A percentile compares a stretch with the other conserved stretches of the same genome.
Evolutionary conservation across 2,329 filamentous ascomycete genomes (phyloP).

Genomic region (Botrytis sinoallii): DNA sequence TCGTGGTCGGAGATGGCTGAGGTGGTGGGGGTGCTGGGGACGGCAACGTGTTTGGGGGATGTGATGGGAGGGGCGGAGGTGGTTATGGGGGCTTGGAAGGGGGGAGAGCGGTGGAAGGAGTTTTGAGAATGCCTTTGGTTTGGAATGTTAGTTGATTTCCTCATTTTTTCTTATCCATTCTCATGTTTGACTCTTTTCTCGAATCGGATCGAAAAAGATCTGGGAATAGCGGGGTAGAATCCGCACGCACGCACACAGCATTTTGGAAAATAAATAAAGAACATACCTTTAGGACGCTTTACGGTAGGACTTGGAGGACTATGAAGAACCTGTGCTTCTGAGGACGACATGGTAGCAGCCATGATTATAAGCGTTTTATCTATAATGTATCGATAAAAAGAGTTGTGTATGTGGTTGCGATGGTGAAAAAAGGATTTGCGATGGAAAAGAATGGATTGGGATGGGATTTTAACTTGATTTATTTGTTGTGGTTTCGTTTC

Average conservation of each 20-base stretch:
- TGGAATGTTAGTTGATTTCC: constrained; percentile 5
- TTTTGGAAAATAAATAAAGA: not conserved
- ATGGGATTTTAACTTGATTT: not conserved
- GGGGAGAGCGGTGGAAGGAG: constrained; percentile 62
- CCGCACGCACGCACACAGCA: constrained; percentile 1
- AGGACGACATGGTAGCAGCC: constrained; percentile 30
- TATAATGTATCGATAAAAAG: not conserved
- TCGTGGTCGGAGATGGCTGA: constrained; percentile 41
- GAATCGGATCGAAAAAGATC: not conserved
- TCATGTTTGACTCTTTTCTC: not conserved
- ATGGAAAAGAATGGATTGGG: too few species aligned
- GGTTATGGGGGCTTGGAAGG: constrained; percentile 41
- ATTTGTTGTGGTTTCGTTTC: not conserved
- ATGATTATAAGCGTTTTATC: not conserved
- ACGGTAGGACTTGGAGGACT: constrained; percentile 36
- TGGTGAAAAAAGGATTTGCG: not conserved
- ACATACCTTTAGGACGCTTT: constrained; percentile 40
- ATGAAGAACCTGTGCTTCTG: constrained; percentile 32
- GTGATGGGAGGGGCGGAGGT: constrained; percentile 44
- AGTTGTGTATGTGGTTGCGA: not conserved
- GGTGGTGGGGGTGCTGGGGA: constrained; percentile 27
- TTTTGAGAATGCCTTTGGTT: constrained; percentile 87
- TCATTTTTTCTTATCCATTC: not conserved
- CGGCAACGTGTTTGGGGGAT: constrained; percentile 30
- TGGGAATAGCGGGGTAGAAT: constrained; percentile 12